phyloP scores from a whole-genome alignment of 2,329 filamentous ascomycete species.

The Lasiodiplodia gonubiensis region DNA sequence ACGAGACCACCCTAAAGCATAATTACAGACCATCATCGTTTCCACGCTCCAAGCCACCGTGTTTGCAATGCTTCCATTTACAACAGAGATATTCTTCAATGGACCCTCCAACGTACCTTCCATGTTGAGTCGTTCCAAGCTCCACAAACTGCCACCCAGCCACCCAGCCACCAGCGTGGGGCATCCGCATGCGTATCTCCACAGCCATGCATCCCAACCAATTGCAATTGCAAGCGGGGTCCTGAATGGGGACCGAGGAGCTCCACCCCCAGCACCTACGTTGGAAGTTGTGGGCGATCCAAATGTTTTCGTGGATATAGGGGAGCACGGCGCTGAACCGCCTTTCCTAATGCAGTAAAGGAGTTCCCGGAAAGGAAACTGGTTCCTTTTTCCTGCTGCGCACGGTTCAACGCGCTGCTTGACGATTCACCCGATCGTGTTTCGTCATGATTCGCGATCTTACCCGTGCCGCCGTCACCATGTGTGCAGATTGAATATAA shows the following conservation, averaged over 20 bases:
- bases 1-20: no score
- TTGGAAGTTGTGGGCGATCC: slow-evolving; percentile 2
- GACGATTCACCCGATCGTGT: background rate
- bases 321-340: background rate
- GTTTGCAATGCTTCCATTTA: no score
- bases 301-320: background rate
- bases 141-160: no score
- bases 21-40: no score
- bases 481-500: background rate
- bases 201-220: no score
- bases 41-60: no score
- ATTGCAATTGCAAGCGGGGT: no score
- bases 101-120: no score
- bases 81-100: no score
- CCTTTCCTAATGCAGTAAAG: background rate
- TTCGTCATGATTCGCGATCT: background rate
- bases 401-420: background rate
- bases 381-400: background rate
- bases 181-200: no score
- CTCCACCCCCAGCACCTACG: background rate
- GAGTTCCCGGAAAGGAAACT: background rate
- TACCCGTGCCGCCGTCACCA: background rate
- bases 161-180: no score
- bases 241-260: background rate
- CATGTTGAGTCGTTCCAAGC: no score